These are phyloP conservation scores for Xylaria sp. DNA, from an alignment of 2,329 filamentous ascomycete genomes.

Conservation along the genomic window DNA sequence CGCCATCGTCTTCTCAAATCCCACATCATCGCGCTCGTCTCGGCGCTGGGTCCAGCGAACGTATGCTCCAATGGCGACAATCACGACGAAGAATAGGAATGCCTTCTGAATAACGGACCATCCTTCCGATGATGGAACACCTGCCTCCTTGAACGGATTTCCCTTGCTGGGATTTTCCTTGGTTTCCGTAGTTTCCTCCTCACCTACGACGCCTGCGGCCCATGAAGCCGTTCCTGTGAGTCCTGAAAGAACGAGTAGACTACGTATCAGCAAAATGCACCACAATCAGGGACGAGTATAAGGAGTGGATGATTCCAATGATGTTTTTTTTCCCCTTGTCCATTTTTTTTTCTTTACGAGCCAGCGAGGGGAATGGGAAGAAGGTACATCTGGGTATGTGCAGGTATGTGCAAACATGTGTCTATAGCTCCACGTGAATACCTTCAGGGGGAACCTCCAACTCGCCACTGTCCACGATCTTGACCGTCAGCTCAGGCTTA, in stretches of 20 bases:
- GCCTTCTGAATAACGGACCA: conserved; percentile 61
- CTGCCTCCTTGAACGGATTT: conserved; percentile 20
- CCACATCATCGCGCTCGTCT: conserved; percentile 47
- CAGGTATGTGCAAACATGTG: conserved; percentile 49
- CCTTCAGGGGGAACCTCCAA: conserved; percentile 86
- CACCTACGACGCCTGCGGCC: conserved; percentile 51
- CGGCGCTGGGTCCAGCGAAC: conserved; percentile 55
- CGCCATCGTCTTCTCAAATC: conserved; percentile 58
- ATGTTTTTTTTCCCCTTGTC: conserved; percentile 25
- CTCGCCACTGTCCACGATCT: conserved; percentile 86
- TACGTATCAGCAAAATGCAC: conserved; percentile 46
- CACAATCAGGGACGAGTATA: conserved; percentile 47
- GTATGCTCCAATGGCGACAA: conserved; percentile 58
- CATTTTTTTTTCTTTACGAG: conserved; percentile 25
- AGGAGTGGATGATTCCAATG: conserved; percentile 46
- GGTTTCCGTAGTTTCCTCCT: conserved; percentile 41
- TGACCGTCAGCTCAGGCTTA: conserved; percentile 75
- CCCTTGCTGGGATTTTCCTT: neutral
- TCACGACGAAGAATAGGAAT: conserved; percentile 61
- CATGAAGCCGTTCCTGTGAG: conserved; percentile 52
- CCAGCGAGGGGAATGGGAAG: conserved; percentile 41
- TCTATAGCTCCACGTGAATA: conserved; percentile 90
- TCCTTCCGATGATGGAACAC: conserved; percentile 42
- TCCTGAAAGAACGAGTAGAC: conserved; percentile 42
- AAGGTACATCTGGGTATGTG: conserved; percentile 45